Evolutionary conservation across 306 rosid species (phyloP).

Genomic region (Glycine tomentella): DNA sequence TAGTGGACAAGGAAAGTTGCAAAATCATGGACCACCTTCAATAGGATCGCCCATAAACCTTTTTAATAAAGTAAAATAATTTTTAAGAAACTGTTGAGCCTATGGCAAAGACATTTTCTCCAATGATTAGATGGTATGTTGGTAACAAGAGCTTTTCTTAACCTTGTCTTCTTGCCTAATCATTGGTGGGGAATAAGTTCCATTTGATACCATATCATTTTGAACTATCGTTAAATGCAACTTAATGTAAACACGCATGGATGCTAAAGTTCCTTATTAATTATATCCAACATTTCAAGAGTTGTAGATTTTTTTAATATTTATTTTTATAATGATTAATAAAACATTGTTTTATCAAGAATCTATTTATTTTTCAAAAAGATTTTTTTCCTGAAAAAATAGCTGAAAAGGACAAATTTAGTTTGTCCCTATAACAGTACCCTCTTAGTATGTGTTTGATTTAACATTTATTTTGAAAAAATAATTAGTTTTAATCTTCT

Average conservation of each 20-base stretch:
- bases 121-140: constrained; percentile 56
- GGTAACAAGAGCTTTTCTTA: constrained; percentile 41
- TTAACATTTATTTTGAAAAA: too few species aligned
- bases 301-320: background rate
- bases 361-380: too few species aligned
- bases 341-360: background rate
- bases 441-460: too few species aligned
- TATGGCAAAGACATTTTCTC: constrained; percentile 51
- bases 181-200: constrained; percentile 48
- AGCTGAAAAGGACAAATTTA: too few species aligned
- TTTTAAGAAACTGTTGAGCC: constrained; percentile 46
- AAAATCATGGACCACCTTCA: constrained; percentile 53
- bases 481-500: too few species aligned
- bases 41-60: constrained; percentile 56
- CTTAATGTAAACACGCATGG: constrained; percentile 10
- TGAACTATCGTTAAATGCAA: constrained; percentile 34
- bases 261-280: constrained; percentile 14
- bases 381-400: too few species aligned
- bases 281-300: too few species aligned
- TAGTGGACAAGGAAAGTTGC: constrained; percentile 49
- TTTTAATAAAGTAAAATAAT: constrained; percentile 49
- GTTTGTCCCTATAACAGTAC: too few species aligned
- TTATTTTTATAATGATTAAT: background rate
- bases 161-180: constrained; percentile 54
- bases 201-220: constrained; percentile 47